Evolutionary conservation across 2,329 filamentous ascomycete species (phyloP), one percentile per base, ranked within the genome.

Genomic region (Fusarium dimerum): DNA sequence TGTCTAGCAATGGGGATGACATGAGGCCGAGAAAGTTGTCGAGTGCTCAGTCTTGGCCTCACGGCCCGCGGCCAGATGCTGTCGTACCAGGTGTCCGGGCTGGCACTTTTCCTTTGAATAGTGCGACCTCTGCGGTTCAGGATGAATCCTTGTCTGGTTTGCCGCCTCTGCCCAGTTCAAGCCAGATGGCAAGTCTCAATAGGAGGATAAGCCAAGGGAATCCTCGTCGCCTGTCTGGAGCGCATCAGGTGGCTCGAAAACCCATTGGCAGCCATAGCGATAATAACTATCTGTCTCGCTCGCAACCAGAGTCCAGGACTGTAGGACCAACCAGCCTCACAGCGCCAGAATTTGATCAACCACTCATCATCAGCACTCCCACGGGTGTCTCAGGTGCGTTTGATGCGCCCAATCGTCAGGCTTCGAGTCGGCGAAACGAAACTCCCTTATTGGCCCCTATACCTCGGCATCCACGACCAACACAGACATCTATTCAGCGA

Each of bases 321-420:
- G 18, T 53, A 18, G 51, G 56, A 30, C 40, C 48, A 29, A 48
- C 52, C 7, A 42, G 52, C 18, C 54, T 45, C 26, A 46, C 48
- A 17, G 54, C 50, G 11, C 54, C 54, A 36, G 63, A 67, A 16
- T 62, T 78, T 26, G 80, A 84, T 38, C 77, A 78, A 48, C 81
- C 82, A 5, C 72, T 85, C 26, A 85, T 85, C 48, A 84, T 85
- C 65, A 85, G 82, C 66, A 85, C 82, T 4, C 82, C 82, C 1
- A 76, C 70, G 10, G 82, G 82, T 15, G 74, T 84, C 9, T 71
- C 75, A 0, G 82, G 82, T 3, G 79, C 77, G 1, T 82, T 77
- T 56, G 81, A 84, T 51, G 61, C 70, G 2, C 76, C 78, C 2
- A 63, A 62, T 6, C 69, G 69, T 11, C 68, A 65, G 30, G 63